Conservation (phyloP, 306 rosid species). For the Ormosia emarginata region DNA sequence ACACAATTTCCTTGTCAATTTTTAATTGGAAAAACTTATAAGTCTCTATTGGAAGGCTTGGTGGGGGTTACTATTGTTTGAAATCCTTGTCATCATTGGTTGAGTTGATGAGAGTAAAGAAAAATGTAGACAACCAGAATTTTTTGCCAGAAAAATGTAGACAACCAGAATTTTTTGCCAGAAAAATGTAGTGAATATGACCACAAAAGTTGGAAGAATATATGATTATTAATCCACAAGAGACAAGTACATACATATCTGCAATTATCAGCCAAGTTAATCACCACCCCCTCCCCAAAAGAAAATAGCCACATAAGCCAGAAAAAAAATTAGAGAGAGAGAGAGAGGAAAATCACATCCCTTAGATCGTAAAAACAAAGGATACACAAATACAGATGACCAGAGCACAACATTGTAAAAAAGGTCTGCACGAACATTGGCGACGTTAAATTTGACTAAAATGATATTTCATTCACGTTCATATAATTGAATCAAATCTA, state of each 20-base stretch:
- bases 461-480: no score
- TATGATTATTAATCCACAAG: background rate
- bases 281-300: background rate
- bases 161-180: no score
- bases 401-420: background rate
- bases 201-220: background rate
- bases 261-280: background rate
- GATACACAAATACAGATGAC: background rate
- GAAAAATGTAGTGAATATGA: background rate
- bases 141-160: no score
- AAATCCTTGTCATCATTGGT: no score
- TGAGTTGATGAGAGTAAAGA: background rate
- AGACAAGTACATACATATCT: background rate
- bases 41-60: no score
- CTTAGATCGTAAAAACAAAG: background rate
- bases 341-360: background rate
- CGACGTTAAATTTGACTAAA: background rate
- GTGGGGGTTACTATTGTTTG: no score
- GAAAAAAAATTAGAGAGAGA: no score
- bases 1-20: no score
- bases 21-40: no score
- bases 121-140: background rate
- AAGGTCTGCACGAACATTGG: no score
- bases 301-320: background rate
- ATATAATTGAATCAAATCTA: background rate